Evolutionary conservation across 2,329 filamentous ascomycete species (phyloP).

Genomic region (Neoarthrinium moseri): DNA sequence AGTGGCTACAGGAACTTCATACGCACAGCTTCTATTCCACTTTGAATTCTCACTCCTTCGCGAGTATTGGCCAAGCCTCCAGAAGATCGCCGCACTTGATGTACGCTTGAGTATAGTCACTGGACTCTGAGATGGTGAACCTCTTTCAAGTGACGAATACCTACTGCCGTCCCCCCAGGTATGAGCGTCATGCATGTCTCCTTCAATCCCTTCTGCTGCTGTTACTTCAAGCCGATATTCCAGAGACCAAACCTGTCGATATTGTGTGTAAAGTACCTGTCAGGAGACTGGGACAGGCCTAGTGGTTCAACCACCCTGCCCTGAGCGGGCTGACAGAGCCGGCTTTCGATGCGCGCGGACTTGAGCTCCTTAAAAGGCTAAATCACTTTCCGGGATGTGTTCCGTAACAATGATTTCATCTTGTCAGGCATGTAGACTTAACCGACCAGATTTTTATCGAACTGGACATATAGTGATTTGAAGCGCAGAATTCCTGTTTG

Average conservation of each 20-base stretch:
- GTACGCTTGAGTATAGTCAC: conserved; percentile 26
- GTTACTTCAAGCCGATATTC: conserved; percentile 20
- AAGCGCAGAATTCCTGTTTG: too few relatives aligned
- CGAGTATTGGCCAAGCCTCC: conserved; percentile 23
- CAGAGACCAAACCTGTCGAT: conserved; percentile 31
- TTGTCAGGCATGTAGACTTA: too few relatives aligned
- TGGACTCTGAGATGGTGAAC: conserved; percentile 21
- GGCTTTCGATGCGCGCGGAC: not conserved
- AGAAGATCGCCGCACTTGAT: conserved; percentile 3
- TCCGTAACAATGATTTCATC: conserved; percentile 22
- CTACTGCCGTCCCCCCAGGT: conserved; percentile 24
- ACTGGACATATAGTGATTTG: too few relatives aligned
- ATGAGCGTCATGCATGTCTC: conserved; percentile 29
- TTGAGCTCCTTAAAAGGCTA: conserved; percentile 1
- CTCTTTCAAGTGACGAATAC: conserved; percentile 21
- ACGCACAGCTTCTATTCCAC: too few relatives aligned
- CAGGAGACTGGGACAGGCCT: conserved; percentile 16
- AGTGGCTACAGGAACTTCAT: too few relatives aligned
- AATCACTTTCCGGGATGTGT: conserved; percentile 19
- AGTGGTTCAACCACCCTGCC: conserved; percentile 17
- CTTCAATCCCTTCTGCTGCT: conserved; percentile 16
- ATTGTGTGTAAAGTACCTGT: conserved; percentile 20
- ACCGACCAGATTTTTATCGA: too few relatives aligned
- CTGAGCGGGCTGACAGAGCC: conserved; percentile 5
- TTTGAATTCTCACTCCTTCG: conserved; percentile 16